phyloP scores from a whole-genome alignment of 1,284 basidiomycete genomes.

The Cryptococcus hybrid region DNA sequence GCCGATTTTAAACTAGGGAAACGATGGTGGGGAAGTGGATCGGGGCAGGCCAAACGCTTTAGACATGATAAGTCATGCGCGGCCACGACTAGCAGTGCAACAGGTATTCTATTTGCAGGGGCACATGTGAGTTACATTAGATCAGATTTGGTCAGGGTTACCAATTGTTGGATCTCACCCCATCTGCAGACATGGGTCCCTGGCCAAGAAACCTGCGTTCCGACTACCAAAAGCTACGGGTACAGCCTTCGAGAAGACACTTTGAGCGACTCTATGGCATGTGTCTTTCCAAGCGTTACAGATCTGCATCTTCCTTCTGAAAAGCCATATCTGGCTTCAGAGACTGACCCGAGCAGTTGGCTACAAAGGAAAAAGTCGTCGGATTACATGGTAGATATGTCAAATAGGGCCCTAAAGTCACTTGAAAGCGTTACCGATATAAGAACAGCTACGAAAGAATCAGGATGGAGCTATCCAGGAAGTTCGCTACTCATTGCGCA shows the following conservation, averaged over 20 bases:
- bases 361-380: neutral
- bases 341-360: neutral
- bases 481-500: constrained; percentile 1
- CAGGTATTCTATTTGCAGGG: constrained; percentile 4
- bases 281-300: constrained; percentile 4
- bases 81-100: neutral
- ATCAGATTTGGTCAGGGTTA: neutral
- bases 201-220: neutral
- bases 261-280: constrained; percentile 2
- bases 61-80: constrained; percentile 1
- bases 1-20: constrained; percentile 10
- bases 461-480: constrained; percentile 4
- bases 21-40: neutral
- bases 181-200: neutral
- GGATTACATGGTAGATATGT: neutral
- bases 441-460: neutral
- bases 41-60: constrained; percentile 1
- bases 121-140: constrained; percentile 4
- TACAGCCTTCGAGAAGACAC: constrained; percentile 4
- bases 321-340: neutral
- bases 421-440: neutral
- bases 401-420: neutral
- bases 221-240: constrained; percentile 1
- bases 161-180: no score
- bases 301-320: neutral